These are phyloP conservation scores for Ceratobasidium papillatum DNA, from an alignment of 1,284 basidiomycete species.

Conservation along the genomic window DNA sequence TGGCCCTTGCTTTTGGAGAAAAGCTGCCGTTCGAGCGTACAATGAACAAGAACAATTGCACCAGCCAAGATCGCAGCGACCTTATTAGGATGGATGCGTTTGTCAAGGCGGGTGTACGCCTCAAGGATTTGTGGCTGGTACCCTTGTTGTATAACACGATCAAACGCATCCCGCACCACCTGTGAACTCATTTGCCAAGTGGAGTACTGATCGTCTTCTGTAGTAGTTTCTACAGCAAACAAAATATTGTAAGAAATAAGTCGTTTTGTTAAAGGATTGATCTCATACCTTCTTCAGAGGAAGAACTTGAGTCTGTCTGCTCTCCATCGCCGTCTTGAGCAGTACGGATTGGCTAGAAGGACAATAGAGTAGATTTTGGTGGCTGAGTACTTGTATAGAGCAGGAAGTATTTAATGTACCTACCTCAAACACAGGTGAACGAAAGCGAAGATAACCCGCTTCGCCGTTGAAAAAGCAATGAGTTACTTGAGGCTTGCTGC, in stretches of 20 bases:
- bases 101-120: not conserved
- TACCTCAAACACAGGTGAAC: not conserved
- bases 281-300: too few relatives aligned
- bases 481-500: not conserved
- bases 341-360: too few relatives aligned
- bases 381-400: too few relatives aligned
- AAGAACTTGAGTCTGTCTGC: too few relatives aligned
- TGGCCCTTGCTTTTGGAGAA: not conserved
- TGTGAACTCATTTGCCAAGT: not conserved
- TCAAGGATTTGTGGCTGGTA: not conserved
- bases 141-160: not conserved
- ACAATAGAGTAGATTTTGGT: too few relatives aligned
- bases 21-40: not conserved
- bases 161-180: not conserved
- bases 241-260: too few relatives aligned
- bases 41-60: not conserved
- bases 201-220: too few relatives aligned
- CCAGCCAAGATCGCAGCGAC: not conserved
- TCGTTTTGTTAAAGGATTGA: too few relatives aligned
- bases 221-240: too few relatives aligned
- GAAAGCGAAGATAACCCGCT: not conserved
- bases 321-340: too few relatives aligned
- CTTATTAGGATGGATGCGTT: not conserved
- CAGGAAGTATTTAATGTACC: too few relatives aligned
- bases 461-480: not conserved